Percentiles rank a stretch among this genome's conserved stretches.
Evolutionary conservation across 306 rosid genomes (phyloP).

Genomic region (Amphicarpaea edgeworthii): DNA sequence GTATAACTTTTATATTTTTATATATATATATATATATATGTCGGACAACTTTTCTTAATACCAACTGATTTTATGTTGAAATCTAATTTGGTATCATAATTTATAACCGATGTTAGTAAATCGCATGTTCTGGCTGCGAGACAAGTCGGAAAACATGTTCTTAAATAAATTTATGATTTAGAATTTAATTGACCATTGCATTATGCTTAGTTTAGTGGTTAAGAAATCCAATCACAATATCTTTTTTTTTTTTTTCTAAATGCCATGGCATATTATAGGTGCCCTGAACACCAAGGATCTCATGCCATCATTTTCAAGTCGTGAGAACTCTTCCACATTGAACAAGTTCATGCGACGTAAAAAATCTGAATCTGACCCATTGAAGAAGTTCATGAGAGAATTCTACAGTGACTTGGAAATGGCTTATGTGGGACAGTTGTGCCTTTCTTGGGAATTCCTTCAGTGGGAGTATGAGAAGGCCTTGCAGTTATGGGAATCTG

Average conservation of each 20-base stretch:
- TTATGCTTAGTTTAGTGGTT: constrained; percentile 16
- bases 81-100: no score
- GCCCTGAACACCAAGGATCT: constrained; percentile 46
- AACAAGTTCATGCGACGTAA: background rate
- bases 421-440: constrained; percentile 22
- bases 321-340: background rate
- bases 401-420: constrained; percentile 21
- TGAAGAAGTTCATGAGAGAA: constrained; percentile 16
- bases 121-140: background rate
- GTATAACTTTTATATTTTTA: no score
- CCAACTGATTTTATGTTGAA: no score
- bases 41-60: no score
- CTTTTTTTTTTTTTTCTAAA: background rate
- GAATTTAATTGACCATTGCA: constrained; percentile 10
- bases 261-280: constrained; percentile 48
- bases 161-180: constrained; percentile 28
- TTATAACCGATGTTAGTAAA: no score
- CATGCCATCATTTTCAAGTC: background rate
- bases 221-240: constrained; percentile 3
- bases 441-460: constrained; percentile 31
- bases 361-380: constrained; percentile 6
- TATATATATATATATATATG: no score
- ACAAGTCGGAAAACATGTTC: background rate
- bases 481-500: constrained; percentile 17
- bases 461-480: constrained; percentile 17